These are phyloP conservation scores for Zopfia rhizophila DNA, from an alignment of 2,329 filamentous ascomycete species.

Conservation along the genomic window DNA sequence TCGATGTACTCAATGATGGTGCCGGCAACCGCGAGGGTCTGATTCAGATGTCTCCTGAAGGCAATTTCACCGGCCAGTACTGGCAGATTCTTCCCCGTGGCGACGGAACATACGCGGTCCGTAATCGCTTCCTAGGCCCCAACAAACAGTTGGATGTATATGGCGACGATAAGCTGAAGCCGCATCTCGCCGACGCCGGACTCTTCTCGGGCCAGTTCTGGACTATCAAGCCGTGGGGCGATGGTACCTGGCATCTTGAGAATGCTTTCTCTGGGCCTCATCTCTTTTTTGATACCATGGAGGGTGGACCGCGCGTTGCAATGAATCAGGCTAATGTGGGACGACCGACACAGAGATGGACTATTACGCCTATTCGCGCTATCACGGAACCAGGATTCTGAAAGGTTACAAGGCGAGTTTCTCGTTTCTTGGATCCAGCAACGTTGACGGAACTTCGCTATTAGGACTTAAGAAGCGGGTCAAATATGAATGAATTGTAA, in stretches of 20 bases:
- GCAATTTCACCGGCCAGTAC: constrained; percentile 33
- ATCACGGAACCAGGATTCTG: constrained; percentile 27
- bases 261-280: constrained; percentile 26
- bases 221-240: constrained; percentile 31
- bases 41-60: constrained; percentile 27
- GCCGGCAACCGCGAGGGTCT: constrained; percentile 21
- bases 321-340: constrained; percentile 26
- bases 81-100: constrained; percentile 35
- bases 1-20: constrained; percentile 38
- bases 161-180: constrained; percentile 28
- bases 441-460: too few relatives aligned
- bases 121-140: constrained; percentile 33
- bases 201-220: constrained; percentile 27
- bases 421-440: too few relatives aligned
- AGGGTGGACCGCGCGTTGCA: constrained; percentile 23
- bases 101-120: constrained; percentile 27
- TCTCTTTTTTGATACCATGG: constrained; percentile 31
- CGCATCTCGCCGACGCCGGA: constrained; percentile 20
- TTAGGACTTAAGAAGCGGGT: too few relatives aligned
- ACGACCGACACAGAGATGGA: constrained; percentile 34
- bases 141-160: constrained; percentile 29
- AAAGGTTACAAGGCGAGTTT: too few relatives aligned
- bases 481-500: too few relatives aligned
- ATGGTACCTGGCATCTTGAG: constrained; percentile 33
- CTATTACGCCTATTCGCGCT: constrained; percentile 26